Evolutionary conservation across 768 basidiomycete genomes (phyloP), one percentile per base, ranked within the genome.

Genomic region (Tricholoma terreum): DNA sequence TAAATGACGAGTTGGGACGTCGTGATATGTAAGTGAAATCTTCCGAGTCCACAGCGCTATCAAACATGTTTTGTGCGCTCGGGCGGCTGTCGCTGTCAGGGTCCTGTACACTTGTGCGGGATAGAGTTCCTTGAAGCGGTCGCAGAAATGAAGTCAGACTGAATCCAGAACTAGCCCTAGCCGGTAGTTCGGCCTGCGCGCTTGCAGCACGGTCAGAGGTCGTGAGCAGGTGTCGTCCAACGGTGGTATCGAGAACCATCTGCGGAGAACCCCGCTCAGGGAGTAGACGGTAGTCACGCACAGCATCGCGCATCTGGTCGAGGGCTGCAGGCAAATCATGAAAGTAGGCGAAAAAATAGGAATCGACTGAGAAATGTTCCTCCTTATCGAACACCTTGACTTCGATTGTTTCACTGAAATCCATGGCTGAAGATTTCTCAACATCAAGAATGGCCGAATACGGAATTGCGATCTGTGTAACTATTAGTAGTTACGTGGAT

Each of bases 301-400:
- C 84, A 10, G 84, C 85, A 59, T 86, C 84, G 30, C 90, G 86
- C 58, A 98, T 94, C 68, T 89, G 84, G 40, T 89, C 86, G 55
- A 95, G 77, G 1, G 93, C 91, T 34, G 70, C 78, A 6, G 87
- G 78, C 35, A 93, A 79, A 71, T 95, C 84, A 62, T 86, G 86
- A 71, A 98, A 97, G 70, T 97, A 98, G 12, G 95, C 93, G 66
- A 96, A 96, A 73, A 96, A 97, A 67, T 93, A 94, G 2, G 91
- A 92, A 68, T 93, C 91, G 33, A 90, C 71, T 1, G 87, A 84
- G 65, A 86, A 88, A 60, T 86, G 84, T 58, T 90, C 91, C 61
- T 83, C 83, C 62, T 87, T 88, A 72, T 95, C 92, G 53, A 91
- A 77, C 11, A 94, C 92, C 73, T 94, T 94, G 61, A 98, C 82